A percentile compares a stretch with the other conserved stretches of the same genome.
phyloP scores from a whole-genome alignment of 164 flowering plant species.

The Protea cynaroides region DNA sequence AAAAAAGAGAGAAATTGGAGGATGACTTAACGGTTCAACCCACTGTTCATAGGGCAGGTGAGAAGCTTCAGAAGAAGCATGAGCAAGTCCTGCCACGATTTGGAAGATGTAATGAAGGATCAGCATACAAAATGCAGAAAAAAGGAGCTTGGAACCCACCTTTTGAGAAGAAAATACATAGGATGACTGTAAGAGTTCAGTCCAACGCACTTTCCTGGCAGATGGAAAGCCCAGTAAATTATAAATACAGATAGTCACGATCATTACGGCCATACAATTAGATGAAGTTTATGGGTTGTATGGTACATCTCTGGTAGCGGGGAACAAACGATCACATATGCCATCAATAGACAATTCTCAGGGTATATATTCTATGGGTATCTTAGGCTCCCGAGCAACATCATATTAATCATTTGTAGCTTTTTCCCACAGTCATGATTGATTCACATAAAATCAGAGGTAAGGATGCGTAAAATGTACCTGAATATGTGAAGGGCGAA shows the following conservation, averaged over 20 bases:
- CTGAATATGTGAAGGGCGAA: conserved; percentile 92
- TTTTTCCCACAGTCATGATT: neutral
- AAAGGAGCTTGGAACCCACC: too few relatives aligned
- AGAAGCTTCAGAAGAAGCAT: too few relatives aligned
- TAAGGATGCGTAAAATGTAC: conserved; percentile 26
- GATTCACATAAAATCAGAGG: neutral
- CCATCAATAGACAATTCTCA: neutral
- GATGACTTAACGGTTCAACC: too few relatives aligned
- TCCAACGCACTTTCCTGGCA: neutral
- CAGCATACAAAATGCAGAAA: too few relatives aligned
- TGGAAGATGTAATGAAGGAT: too few relatives aligned
- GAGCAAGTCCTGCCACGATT: too few relatives aligned
- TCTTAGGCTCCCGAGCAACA: neutral
- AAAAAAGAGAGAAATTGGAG: too few relatives aligned
- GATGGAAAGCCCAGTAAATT: neutral
- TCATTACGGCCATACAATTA: neutral
- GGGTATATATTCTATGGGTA: neutral
- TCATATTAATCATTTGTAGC: neutral
- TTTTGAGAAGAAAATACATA: too few relatives aligned
- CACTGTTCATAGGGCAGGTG: too few relatives aligned
- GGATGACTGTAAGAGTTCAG: neutral
- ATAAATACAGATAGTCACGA: neutral
- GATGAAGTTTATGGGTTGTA: neutral
- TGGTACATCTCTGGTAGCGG: too few relatives aligned
- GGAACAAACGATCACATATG: too few relatives aligned